phyloP scores from a whole-genome alignment of 345 rosid species.

The Eutrema japonicum region DNA sequence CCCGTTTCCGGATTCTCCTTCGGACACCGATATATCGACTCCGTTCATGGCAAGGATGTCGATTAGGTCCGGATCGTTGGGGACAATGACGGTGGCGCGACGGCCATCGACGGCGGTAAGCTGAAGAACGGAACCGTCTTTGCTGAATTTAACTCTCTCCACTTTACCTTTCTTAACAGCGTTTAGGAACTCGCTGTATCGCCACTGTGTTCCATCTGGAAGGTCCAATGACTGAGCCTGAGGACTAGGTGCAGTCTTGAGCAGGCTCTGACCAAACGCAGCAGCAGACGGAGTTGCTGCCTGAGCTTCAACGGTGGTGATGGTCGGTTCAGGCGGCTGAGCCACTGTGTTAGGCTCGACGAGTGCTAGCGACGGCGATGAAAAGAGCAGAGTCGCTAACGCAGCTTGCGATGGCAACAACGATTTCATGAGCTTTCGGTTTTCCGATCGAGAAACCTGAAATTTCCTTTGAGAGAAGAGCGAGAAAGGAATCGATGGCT shows the following conservation, averaged over 20 bases:
- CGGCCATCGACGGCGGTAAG: constrained; percentile 10
- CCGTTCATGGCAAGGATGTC: constrained; percentile 15
- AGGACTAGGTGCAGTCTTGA: constrained; percentile 62
- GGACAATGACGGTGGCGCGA: constrained; percentile 9
- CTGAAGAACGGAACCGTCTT: constrained; percentile 16
- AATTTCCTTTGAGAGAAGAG: constrained; percentile 34
- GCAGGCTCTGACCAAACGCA: constrained; percentile 52
- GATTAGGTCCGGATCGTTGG: constrained; percentile 2
- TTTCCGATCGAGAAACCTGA: constrained; percentile 33
- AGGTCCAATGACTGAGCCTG: constrained; percentile 57
- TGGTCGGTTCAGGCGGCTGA: constrained; percentile 25
- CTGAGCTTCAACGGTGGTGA: constrained; percentile 47
- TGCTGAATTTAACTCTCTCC: constrained; percentile 73
- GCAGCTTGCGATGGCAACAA: constrained; percentile 48
- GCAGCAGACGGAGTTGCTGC: constrained; percentile 45
- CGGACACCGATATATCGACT: constrained; percentile 61
- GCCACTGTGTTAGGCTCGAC: constrained; percentile 39
- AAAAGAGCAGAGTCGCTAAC: constrained; percentile 56
- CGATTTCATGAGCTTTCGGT: constrained; percentile 39
- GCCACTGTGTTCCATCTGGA: constrained; percentile 76
- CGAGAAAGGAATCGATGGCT: constrained; percentile 25
- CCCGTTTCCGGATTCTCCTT: constrained; percentile 74
- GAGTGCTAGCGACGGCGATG: constrained; percentile 61
- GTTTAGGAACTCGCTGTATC: constrained; percentile 80
- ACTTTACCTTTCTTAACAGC: constrained; percentile 79